Base-by-base conservation (phyloP, 768 basidiomycete genomes). In the Leccinellum albellum region DNA sequence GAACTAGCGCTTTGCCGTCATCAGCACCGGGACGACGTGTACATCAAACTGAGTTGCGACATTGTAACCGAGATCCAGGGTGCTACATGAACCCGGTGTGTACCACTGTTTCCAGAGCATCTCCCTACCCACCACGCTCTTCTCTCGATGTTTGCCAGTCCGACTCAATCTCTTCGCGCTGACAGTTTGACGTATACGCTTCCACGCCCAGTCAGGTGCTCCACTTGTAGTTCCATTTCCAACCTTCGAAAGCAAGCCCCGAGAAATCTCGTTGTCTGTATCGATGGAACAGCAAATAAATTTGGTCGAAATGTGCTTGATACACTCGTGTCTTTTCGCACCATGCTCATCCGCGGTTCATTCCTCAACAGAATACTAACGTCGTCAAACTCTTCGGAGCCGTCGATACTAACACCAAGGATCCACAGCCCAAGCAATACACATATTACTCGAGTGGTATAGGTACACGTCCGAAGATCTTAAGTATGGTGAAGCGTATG, bases 401-500 rank as follows among this genome's bases (percentile, higher is more conserved):
- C 3, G 51, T 74, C 4, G 64, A 64, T n/a, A 20, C 53, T 12
- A 57, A 62, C 17, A 54, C 64, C 48, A 56, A 63, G 8, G 59
- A 32, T 20, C 54, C 58, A 26, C n/a, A 46, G 20, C 53, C 58
- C 5, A 56, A 56, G 8, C 72, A 75, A 50, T 59, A 64, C 23
- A 72, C 72, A 2, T 75, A 70, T 54, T 75, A 75, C 45, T 67
- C 70, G 32, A 75, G 73, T 47, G 74, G 74, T 2, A 72, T 74
- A 37, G 74, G 74, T 12, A 75, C 74, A 7, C 67, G 67, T 44
- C 71, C 64, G 0, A 65, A 57, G 47, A 61, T 66, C 2, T 59
- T 61, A 17, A 66, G 72, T 50, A 59, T 68, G 6, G 6, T 74
- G 4, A 52, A 49, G 26, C 62, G 60, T 37, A 31, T 53, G 35